Base-by-base conservation (phyloP, 2,329 filamentous ascomycete genomes). In the Pochonia chlamydosporia region DNA sequence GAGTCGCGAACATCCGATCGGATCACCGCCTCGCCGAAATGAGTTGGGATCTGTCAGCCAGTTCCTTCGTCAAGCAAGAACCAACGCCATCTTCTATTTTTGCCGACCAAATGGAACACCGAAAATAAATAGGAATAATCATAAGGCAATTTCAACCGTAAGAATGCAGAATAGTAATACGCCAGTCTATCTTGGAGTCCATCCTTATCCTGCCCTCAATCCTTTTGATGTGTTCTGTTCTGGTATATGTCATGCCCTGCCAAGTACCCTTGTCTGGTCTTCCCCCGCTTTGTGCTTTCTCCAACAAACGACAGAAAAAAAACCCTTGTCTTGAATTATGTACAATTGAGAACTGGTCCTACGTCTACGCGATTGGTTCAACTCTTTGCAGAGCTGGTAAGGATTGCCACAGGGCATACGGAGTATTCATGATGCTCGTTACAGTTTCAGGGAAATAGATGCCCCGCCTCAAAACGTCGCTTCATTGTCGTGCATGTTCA, bases 281-380 rank as follows among this genome's bases (percentile, higher is more conserved):
- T n/a, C 21, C 11, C 21, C 8, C 42, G 42, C 30, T 35, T 18
- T 44, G 42, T 13, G 7, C 26, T 28, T 46, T 33, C 41, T 33
- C 28, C n/a, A 35, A 18, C 2, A 31, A 14, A 35, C 8, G 1
- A 31, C 16, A 35, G 28, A 18, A 28, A 11, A 33, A 31, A 14
- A 21, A 21, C 20, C n/a, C 41, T n/a, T 35, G 41, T 25, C 26
- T 3, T 7, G 2, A 42, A 42, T 26, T 14, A 42, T 42, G 40
- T 5, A 5, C 40, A 26, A 42, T 20, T 26, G 23, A 8, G 16
- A 11, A 23, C 11, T 13, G n/a, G n/a, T 30, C 28, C 20, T 13
- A 24, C 8, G 28, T 40, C 43, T 45, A 30, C 25, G 37, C 24
- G 37, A 45, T 40, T 25, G 33, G 23, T 23, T 25, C 43, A 40